A percentile compares a stretch with the other conserved stretches of the same genome.
Evolutionary conservation across 1,284 basidiomycete genomes (phyloP).

Genomic region (Athelia sp.): DNA sequence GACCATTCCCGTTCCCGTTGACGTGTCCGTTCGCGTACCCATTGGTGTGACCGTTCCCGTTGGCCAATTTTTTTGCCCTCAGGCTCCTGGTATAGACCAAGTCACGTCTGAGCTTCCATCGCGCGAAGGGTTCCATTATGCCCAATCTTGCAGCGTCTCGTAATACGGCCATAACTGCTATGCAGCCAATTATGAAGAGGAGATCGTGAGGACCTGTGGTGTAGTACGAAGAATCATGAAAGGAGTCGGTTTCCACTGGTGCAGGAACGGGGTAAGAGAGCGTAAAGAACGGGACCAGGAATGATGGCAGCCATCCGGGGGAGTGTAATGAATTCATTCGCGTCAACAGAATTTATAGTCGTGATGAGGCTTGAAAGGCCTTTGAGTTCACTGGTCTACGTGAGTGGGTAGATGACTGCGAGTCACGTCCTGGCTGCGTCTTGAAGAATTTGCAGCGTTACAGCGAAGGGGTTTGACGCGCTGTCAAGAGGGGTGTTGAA

Average conservation of each 20-base stretch:
- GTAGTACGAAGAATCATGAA: conserved; percentile 63
- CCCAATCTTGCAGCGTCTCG: conserved; percentile 72
- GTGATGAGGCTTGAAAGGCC: not conserved
- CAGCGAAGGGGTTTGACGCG: too few species aligned
- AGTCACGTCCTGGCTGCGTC: too few species aligned
- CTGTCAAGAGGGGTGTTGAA: too few species aligned
- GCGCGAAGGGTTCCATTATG: conserved; percentile 75
- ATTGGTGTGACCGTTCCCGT: conserved; percentile 27
- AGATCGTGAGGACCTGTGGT: conserved; percentile 66
- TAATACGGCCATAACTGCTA: conserved; percentile 73
- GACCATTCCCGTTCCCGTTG: conserved; percentile 11
- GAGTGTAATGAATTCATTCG: conserved; percentile 25
- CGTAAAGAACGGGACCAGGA: conserved; percentile 62
- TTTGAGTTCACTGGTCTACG: not conserved
- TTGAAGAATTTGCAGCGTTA: too few species aligned
- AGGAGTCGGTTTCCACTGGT: conserved; percentile 61
- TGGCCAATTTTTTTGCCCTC: conserved; percentile 8
- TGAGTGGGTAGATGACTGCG: too few species aligned
- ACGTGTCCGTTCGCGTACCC: conserved; percentile 30
- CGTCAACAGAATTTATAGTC: conserved; percentile 9
- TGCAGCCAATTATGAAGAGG: conserved; percentile 68
- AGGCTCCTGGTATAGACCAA: conserved; percentile 18
- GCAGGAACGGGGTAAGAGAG: conserved; percentile 66
- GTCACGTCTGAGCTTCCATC: conserved; percentile 61
- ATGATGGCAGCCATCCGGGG: conserved; percentile 37